Percentiles rank a stretch among this genome's conserved stretches.
phyloP scores from a whole-genome alignment of 208 protist genomes.

The Wallacemonas sp. region DNA sequence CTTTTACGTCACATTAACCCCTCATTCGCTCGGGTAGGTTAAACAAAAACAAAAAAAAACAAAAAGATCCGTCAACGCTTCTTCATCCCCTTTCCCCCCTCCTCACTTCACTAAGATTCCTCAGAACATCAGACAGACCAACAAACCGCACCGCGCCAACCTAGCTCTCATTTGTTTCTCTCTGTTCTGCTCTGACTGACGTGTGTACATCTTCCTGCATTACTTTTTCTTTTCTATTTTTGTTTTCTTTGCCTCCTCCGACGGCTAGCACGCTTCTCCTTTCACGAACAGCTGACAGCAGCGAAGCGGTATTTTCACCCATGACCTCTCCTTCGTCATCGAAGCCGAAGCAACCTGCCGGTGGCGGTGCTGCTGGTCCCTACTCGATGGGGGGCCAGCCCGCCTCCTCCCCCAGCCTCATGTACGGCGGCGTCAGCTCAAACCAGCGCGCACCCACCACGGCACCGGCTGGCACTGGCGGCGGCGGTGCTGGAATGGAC shows the following conservation, averaged over 20 bases:
- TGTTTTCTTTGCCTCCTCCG: neutral
- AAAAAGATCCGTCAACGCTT: too few relatives aligned
- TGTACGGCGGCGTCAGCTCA: constrained; percentile 15
- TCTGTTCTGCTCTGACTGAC: too few relatives aligned
- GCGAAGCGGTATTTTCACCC: neutral
- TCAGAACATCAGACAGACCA: too few relatives aligned
- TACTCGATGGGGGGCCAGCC: constrained; percentile 12
- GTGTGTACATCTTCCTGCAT: neutral
- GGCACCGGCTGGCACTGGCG: constrained; percentile 1
- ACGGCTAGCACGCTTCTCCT: neutral
- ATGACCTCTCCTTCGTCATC: neutral
- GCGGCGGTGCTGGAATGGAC: neutral
- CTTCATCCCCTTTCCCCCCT: too few relatives aligned
- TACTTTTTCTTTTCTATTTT: neutral
- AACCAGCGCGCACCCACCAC: neutral
- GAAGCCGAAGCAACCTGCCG: neutral
- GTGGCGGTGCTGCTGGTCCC: constrained; percentile 5
- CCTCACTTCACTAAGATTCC: too few relatives aligned
- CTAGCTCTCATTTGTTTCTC: too few relatives aligned
- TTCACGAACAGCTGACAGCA: neutral
- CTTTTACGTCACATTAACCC: too few relatives aligned
- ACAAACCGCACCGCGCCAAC: too few relatives aligned
- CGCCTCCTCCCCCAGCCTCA: constrained; percentile 1
- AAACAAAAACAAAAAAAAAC: too few relatives aligned
- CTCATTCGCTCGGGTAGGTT: too few relatives aligned